These are phyloP conservation scores for Stagonosporopsis rhizophila DNA, from an alignment of 2,329 filamentous ascomycete genomes.

Conservation along the genomic window DNA sequence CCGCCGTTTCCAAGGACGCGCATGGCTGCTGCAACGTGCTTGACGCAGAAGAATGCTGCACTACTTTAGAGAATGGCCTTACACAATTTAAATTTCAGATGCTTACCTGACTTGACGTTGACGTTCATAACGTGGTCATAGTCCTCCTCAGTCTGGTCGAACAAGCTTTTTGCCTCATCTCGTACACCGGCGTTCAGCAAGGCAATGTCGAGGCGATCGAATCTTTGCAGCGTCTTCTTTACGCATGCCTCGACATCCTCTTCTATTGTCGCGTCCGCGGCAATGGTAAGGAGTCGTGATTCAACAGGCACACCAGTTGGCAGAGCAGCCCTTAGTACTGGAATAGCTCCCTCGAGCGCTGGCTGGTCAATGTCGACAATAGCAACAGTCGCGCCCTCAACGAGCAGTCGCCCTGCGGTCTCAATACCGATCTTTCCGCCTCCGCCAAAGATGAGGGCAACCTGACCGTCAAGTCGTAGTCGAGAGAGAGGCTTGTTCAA, in stretches of 20 bases:
- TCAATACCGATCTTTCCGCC: constrained; percentile 46
- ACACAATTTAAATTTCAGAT: background rate
- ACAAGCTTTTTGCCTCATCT: constrained; percentile 39
- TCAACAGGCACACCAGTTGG: constrained; percentile 35
- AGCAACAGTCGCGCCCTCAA: constrained; percentile 49
- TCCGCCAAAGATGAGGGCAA: constrained; percentile 45
- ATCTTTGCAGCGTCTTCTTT: constrained; percentile 56
- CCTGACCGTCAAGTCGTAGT: constrained; percentile 41
- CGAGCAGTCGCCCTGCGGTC: constrained; percentile 45
- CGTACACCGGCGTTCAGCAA: constrained; percentile 39
- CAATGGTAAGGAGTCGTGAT: constrained; percentile 40
- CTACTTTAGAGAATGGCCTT: constrained; percentile 6
- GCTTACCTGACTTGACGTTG: constrained; percentile 49
- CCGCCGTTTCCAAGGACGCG: constrained; percentile 41
- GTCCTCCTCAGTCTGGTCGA: constrained; percentile 48
- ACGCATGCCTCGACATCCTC: constrained; percentile 86
- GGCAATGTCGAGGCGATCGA: constrained; percentile 38
- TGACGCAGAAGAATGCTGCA: constrained; percentile 48
- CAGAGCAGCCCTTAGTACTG: constrained; percentile 34
- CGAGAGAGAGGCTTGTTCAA: constrained; percentile 38
- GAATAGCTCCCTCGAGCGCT: constrained; percentile 36
- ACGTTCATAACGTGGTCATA: constrained; percentile 48
- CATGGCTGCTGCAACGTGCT: constrained; percentile 47
- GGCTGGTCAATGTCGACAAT: constrained; percentile 45
- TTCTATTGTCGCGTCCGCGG: constrained; percentile 45